Percentiles rank a stretch among this genome's conserved stretches.
These are phyloP conservation scores for Ajuga chamaepitys DNA, from an alignment of 257 asterid species.

Conservation along the genomic window DNA sequence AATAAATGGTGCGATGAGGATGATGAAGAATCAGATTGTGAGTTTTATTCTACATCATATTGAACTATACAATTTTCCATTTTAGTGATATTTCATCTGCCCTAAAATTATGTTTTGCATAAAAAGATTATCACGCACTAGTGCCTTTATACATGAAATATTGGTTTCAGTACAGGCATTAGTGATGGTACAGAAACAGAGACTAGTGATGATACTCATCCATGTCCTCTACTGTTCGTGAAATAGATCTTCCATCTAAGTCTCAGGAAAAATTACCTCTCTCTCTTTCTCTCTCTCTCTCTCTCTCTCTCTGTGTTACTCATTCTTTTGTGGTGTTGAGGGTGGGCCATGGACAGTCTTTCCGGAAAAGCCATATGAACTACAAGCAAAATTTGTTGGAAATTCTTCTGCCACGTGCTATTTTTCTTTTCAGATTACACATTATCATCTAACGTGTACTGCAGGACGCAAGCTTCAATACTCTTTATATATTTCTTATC, in stretches of 20 bases:
- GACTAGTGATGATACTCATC: neutral
- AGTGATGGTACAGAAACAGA: neutral
- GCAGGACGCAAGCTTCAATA: neutral
- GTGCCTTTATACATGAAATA: neutral
- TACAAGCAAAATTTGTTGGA: too few species aligned
- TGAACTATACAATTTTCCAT: slow-evolving; percentile 3
- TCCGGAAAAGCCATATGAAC: too few species aligned
- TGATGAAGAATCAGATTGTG: slow-evolving; percentile 69
- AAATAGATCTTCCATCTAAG: neutral
- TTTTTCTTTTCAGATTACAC: too few species aligned
- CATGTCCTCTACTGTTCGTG: neutral
- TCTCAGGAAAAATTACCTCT: neutral
- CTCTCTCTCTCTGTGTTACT: too few species aligned
- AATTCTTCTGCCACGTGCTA: too few species aligned
- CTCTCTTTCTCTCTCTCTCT: too few species aligned
- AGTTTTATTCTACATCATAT: slow-evolving; percentile 28
- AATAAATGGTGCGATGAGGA: slow-evolving; percentile 91
- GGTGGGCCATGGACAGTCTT: too few species aligned
- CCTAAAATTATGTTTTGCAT: neutral
- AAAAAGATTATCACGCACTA: neutral
- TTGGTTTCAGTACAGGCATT: neutral
- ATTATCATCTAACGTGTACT: too few species aligned
- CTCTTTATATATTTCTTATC: neutral
- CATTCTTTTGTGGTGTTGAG: too few species aligned
- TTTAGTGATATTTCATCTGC: neutral